These are phyloP conservation scores for Sedum album DNA, from an alignment of 164 flowering plant genomes.

Conservation along the genomic window DNA sequence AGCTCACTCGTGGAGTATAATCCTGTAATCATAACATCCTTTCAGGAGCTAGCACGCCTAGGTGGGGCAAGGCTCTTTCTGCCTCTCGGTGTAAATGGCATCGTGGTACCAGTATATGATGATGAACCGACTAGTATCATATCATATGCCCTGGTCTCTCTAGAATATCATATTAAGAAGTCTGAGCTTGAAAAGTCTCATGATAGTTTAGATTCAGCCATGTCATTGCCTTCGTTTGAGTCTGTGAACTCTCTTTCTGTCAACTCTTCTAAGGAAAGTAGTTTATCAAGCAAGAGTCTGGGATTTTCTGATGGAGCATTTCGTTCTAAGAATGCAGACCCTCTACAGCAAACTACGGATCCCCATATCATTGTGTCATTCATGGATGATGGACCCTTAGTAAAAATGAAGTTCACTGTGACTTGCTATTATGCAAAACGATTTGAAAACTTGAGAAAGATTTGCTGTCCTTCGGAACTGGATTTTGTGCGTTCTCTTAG, in stretches of 20 bases:
- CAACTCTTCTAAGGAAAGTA: conserved; percentile 44
- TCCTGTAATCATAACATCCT: conserved; percentile 59
- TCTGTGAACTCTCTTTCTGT: conserved; percentile 25
- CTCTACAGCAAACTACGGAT: conserved; percentile 50
- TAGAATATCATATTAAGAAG: conserved; percentile 50
- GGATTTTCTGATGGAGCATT: conserved; percentile 58
- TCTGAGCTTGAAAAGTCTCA: conserved; percentile 53
- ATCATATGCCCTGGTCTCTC: conserved; percentile 59
- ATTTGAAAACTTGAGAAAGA: conserved; percentile 80
- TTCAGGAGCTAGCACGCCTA: conserved; percentile 49
- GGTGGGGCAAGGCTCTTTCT: conserved; percentile 64
- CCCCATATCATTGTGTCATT: conserved; percentile 68
- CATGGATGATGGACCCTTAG: conserved; percentile 55
- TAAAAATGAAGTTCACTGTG: conserved; percentile 77
- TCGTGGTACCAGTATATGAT: conserved; percentile 81
- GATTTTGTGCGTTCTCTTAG: conserved; percentile 85
- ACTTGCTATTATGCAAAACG: conserved; percentile 76
- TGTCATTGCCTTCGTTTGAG: conserved; percentile 37
- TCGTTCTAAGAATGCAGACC: conserved; percentile 46
- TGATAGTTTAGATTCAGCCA: conserved; percentile 37
- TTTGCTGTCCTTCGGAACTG: conserved; percentile 79
- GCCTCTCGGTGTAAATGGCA: conserved; percentile 71
- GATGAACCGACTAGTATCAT: conserved; percentile 95
- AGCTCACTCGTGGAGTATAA: conserved; percentile 46
- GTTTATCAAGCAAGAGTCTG: conserved; percentile 34